Evolutionary conservation across 1,284 basidiomycete genomes (phyloP).

Genomic region (Apiotrichum veenhuisii): DNA sequence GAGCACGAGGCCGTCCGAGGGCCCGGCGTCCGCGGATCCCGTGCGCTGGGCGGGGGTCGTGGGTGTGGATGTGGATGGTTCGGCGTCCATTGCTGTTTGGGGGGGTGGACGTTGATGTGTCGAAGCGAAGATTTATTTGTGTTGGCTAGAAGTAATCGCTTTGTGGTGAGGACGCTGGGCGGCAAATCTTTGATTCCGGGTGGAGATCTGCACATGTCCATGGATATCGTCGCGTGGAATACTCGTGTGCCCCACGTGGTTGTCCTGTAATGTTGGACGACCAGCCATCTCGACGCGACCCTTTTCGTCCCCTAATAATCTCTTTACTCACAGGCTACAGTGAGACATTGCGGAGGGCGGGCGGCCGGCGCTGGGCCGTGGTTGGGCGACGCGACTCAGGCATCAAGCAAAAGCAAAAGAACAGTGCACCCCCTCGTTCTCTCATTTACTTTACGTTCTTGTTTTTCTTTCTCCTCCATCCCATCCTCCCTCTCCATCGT

Average conservation of each 20-base stretch:
- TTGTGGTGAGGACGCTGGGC: too few relatives aligned
- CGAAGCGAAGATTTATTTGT: background rate
- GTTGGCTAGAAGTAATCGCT: too few relatives aligned
- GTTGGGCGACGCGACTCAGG: too few relatives aligned
- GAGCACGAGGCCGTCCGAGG: conserved; percentile 2
- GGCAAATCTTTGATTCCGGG: background rate
- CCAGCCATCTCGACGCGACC: background rate
- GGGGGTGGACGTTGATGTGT: background rate
- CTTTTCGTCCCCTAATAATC: too few relatives aligned
- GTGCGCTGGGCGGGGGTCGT: background rate
- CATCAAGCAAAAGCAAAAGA: too few relatives aligned
- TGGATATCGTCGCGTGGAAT: background rate
- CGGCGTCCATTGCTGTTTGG: background rate
- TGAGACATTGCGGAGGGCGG: too few relatives aligned
- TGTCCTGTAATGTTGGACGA: background rate
- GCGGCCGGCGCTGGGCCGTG: too few relatives aligned
- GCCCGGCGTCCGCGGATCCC: conserved; percentile 1
- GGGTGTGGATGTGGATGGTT: background rate
- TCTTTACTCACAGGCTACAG: too few relatives aligned
- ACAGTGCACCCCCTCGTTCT: background rate
- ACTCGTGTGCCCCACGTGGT: background rate
- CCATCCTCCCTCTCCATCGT: background rate
- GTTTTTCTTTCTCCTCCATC: background rate
- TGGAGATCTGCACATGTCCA: too few relatives aligned
- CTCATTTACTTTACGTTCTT: background rate